These are phyloP conservation scores for Fraxinus platypoda DNA, from an alignment of 305 asterid genomes.

Conservation along the genomic window DNA sequence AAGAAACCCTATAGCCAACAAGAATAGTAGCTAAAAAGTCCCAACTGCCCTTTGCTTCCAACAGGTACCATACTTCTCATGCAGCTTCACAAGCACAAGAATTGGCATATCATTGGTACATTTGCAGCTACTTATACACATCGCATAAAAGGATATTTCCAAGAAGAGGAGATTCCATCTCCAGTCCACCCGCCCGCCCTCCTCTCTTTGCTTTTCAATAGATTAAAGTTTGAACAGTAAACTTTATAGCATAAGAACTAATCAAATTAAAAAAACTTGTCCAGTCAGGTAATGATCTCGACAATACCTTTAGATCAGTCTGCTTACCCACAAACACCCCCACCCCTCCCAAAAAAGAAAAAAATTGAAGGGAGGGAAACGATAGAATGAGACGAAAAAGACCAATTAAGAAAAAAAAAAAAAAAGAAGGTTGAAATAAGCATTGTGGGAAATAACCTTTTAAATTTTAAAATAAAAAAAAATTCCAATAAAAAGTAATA, in stretches of 20 bases:
- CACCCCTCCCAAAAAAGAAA: too few relatives aligned
- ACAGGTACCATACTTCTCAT: conserved; percentile 4
- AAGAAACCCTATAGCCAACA: background rate
- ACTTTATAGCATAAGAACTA: background rate
- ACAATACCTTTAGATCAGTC: background rate
- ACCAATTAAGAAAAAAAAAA: background rate
- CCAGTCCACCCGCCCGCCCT: background rate
- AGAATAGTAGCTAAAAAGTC: background rate
- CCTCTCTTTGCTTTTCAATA: background rate
- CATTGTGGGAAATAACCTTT: background rate
- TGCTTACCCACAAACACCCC: background rate
- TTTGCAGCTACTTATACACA: background rate
- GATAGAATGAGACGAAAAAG: too few relatives aligned
- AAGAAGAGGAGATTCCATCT: background rate
- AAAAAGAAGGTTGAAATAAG: background rate
- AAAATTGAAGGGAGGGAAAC: too few relatives aligned
- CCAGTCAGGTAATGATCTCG: background rate
- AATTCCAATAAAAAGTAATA: background rate
- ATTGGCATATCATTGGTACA: background rate
- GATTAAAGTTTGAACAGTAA: background rate
- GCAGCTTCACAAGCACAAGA: background rate
- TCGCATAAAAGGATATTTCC: conserved; percentile 4
- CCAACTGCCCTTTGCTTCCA: conserved; percentile 17
- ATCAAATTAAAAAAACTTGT: background rate
- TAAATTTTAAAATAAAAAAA: background rate